These are phyloP conservation scores for Tephrocybe sp. DNA, from an alignment of 768 basidiomycete species.

Conservation along the genomic window DNA sequence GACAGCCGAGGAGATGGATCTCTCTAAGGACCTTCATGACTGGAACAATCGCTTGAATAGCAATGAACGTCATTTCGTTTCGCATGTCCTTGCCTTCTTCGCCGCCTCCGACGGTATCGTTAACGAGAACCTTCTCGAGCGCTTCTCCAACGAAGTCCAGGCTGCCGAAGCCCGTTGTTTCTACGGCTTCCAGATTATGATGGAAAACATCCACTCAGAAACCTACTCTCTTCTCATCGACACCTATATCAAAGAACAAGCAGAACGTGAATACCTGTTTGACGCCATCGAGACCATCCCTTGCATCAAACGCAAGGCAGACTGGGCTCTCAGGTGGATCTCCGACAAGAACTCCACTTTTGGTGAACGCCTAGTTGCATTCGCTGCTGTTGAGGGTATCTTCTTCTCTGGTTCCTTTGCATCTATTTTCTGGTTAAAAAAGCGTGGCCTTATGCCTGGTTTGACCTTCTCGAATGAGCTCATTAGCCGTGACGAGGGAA, in stretches of 20 bases:
- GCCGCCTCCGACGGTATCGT: constrained; percentile 95
- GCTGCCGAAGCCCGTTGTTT: constrained; percentile 92
- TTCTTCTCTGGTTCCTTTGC: constrained; percentile 96
- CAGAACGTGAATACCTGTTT: constrained; percentile 78
- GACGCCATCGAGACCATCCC: constrained; percentile 93
- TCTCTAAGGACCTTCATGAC: constrained; percentile 83
- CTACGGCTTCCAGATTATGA: constrained; percentile 98
- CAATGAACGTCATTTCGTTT: constrained; percentile 87
- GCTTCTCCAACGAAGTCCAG: constrained; percentile 92
- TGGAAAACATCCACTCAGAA: constrained; percentile 97
- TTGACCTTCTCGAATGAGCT: constrained; percentile 97
- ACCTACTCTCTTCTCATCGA: constrained; percentile 96
- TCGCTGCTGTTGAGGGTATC: constrained; percentile 94
- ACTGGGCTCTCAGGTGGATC: constrained; percentile 95
- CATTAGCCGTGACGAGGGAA: constrained; percentile 94
- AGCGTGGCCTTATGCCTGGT: constrained; percentile 94
- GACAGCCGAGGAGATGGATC: constrained; percentile 91
- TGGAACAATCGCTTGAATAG: constrained; percentile 81
- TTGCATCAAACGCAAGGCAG: constrained; percentile 86
- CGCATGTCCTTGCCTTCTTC: constrained; percentile 93
- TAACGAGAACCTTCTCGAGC: constrained; percentile 93
- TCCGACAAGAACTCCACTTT: constrained; percentile 76
- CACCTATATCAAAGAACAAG: constrained; percentile 84
- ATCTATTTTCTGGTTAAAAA: constrained; percentile 96
- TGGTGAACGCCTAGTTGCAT: constrained; percentile 86